phyloP scores from a whole-genome alignment of 202 grass and related monocot genomes.

The Bolboschoenoplectus hybrid region DNA sequence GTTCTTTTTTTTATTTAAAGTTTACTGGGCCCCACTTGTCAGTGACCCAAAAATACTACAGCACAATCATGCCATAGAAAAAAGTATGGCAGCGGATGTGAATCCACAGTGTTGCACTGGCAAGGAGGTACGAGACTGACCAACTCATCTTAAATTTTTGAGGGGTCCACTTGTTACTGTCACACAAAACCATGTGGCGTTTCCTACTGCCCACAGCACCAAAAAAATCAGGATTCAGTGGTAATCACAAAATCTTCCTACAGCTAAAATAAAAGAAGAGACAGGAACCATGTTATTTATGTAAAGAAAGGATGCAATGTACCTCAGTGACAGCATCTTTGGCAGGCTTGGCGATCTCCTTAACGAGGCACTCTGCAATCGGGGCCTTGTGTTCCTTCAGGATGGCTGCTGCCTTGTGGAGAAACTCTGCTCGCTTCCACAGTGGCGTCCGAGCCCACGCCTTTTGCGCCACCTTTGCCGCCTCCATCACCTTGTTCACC shows the following conservation, averaged over 20 bases:
- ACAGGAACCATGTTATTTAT: neutral
- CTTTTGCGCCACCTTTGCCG: conserved; percentile 77
- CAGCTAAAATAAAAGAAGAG: conserved; percentile 7
- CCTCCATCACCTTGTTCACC: conserved; percentile 97
- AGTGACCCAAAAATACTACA: no score
- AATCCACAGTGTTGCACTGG: no score
- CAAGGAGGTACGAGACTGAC: neutral
- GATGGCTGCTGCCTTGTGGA: conserved; percentile 92
- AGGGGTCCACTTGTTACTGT: neutral
- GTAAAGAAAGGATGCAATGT: neutral
- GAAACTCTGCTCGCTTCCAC: conserved; percentile 90
- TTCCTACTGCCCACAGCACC: neutral
- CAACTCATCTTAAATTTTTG: neutral
- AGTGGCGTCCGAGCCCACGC: conserved; percentile 76
- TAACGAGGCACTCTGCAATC: conserved; percentile 87
- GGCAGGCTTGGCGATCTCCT: conserved; percentile 96
- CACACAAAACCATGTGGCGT: neutral
- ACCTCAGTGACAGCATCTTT: conserved; percentile 95
- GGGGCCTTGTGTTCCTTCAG: conserved; percentile 84
- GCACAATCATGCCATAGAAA: no score
- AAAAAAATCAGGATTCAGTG: neutral
- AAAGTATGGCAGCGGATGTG: no score
- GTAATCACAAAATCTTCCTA: neutral
- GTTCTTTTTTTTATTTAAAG: no score
- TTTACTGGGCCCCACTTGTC: no score